A percentile compares a stretch with the other conserved stretches of the same genome.
Evolutionary conservation across 2,329 filamentous ascomycete genomes (phyloP).

Genomic region (Xylaria sp.): DNA sequence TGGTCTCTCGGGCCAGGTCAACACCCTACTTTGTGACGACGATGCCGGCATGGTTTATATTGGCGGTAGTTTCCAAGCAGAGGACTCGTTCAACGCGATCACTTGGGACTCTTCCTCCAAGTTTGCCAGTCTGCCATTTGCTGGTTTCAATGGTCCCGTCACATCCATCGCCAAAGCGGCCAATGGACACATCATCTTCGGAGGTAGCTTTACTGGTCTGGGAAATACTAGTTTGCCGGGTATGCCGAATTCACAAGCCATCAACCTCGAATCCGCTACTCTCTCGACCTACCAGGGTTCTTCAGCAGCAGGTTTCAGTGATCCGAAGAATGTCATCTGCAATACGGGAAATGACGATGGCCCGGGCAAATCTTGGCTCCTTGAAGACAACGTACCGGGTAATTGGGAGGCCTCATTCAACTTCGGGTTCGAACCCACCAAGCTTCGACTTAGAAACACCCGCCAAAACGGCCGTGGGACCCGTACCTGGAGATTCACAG

Average conservation of each 20-base stretch:
- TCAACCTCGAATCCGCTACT: conserved; percentile 77
- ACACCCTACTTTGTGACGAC: conserved; percentile 75
- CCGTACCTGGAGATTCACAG: conserved; percentile 80
- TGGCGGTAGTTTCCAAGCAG: conserved; percentile 76
- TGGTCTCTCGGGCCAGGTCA: conserved; percentile 80
- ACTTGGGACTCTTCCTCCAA: conserved; percentile 64
- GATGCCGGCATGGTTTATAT: conserved; percentile 77
- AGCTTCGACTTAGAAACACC: conserved; percentile 83
- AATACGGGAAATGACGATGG: conserved; percentile 62
- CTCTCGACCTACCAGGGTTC: conserved; percentile 63
- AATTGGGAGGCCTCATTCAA: conserved; percentile 79
- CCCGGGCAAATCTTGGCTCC: conserved; percentile 74
- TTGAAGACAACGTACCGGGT: conserved; percentile 68
- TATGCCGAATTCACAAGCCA: conserved; percentile 65
- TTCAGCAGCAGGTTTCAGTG: conserved; percentile 57
- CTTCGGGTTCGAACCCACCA: conserved; percentile 82
- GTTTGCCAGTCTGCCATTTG: conserved; percentile 81
- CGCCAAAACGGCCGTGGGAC: conserved; percentile 78
- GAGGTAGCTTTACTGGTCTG: conserved; percentile 80
- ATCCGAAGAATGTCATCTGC: conserved; percentile 80
- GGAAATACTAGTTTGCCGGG: conserved; percentile 70
- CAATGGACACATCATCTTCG: conserved; percentile 85
- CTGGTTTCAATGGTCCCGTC: conserved; percentile 91
- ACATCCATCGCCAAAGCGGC: conserved; percentile 74
- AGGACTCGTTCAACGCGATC: conserved; percentile 84